These are phyloP conservation scores for Leptographium galeiforme DNA, from an alignment of 2,329 filamentous ascomycete genomes.

Conservation along the genomic window DNA sequence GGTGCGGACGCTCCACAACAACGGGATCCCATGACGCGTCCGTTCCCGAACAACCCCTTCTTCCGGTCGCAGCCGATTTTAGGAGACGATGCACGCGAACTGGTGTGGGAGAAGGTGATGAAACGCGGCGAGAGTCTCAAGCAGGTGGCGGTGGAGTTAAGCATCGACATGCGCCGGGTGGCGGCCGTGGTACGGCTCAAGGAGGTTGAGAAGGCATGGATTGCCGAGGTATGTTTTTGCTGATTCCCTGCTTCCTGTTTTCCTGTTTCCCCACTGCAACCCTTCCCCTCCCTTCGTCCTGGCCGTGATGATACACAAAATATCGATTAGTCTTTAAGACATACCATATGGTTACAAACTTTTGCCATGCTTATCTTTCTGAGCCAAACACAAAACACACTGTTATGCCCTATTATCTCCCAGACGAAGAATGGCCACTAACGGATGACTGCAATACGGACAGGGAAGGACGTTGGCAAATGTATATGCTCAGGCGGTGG, in stretches of 20 bases:
- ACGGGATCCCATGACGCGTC: constrained; percentile 17
- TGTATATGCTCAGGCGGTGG: constrained; percentile 64
- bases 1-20: background rate
- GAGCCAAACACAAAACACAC: constrained; percentile 28
- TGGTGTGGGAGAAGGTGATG: constrained; percentile 59
- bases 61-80: constrained; percentile 64
- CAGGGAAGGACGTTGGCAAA: constrained; percentile 66
- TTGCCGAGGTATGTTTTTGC: constrained; percentile 49
- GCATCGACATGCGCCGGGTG: constrained; percentile 71
- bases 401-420: constrained; percentile 2
- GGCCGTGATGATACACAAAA: constrained; percentile 44
- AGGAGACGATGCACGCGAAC: constrained; percentile 56
- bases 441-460: background rate
- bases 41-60: constrained; percentile 60
- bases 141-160: constrained; percentile 61
- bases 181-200: constrained; percentile 77
- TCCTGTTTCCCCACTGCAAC: background rate
- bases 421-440: background rate
- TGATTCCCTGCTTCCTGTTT: background rate
- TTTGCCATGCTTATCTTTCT: constrained; percentile 43
- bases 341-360: constrained; percentile 68
- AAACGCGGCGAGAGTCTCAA: constrained; percentile 55
- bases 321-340: constrained; percentile 99
- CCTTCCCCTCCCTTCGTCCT: background rate
- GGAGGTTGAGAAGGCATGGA: constrained; percentile 71